Evolutionary conservation across 2,329 filamentous ascomycete genomes (phyloP), one percentile per base, ranked within the genome.

Genomic region (Penicillium janthinellum): DNA sequence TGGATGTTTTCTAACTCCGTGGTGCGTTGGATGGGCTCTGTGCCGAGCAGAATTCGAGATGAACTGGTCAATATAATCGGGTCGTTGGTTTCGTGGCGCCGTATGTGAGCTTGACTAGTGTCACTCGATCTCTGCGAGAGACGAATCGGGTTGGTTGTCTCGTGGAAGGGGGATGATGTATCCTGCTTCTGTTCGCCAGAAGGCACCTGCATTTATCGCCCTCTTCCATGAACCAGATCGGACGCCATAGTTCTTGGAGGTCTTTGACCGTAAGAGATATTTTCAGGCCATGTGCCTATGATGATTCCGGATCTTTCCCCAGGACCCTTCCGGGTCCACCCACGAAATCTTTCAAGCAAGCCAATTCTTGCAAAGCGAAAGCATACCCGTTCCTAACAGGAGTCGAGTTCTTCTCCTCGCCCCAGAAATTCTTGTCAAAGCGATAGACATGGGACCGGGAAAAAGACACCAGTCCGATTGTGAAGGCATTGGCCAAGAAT

Each of bases 231-330:
- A 62, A 15, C 42, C 41, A 56, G 5, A 60, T 39, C 1, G 60
- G 60, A 8, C 60, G 54, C 60, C 60, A 60, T 8, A 60, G 37
- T n/a, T 60, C 58, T 10, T 60, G 47, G 17, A 63, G 52, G n/a
- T 60, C 55, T 41, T 58, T 51, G 14, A 63, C 58, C 4, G 50
- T 52, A 3, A 60, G 39, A 5, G 57, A 62, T 3, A 62, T 34
- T 25, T 62, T 60, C 37, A 60, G 5, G 1, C 49, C 42, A 4
- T 3, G 17, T 41, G 5, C 7, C 4, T 25, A 4, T 41, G 42
- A 14, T 34, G 14, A 7, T 6, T 2, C 7, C 38, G 22, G 10
- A 3, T 31, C 35, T 28, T 47, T 17, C 50, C 50, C 37, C 2
- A 62, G 22, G 6, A 62, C 50, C 57, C 60, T 60, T 3, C 44